Evolutionary conservation across 192 early-diverging fungal genomes (phyloP), one percentile per base, ranked within the genome.

Genomic region (Cetraspora pellucida): DNA sequence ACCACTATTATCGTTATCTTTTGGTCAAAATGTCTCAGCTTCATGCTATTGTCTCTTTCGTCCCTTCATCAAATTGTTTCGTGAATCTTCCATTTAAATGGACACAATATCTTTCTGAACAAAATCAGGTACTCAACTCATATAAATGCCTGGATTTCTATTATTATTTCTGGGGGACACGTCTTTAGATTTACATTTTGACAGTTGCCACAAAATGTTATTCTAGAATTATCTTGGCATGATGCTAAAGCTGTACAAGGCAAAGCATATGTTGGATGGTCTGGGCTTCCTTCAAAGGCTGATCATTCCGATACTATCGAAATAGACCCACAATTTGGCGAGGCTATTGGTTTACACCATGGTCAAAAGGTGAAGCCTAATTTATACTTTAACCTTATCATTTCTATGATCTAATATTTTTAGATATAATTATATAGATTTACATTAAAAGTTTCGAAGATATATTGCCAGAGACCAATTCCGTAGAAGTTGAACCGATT

Each of bases 261-360:
- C 37, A 89, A 83, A 52, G 78, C 84, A 10, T 92, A 87, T 73
- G 87, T 91, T 28, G 90, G 89, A 0, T 93, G 91, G 91, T 87
- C 90, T 14, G 91, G 91, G 5, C 81, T 84, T 8, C 0, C 49
- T 49, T 65, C 61, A 52, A 76, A 52, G 0, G 19, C 25, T 54
- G 6, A 28, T 23, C 14, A 66, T 43, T n/a, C 14, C 16, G 86
- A 89, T 14, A 81, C 85, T 14, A 78, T 95, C 17, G 92, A 93
- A 70, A 88, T 95, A 66, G 93, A 95, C 81, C 84, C 89, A 8
- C 82, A 85, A 72, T 90, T 91, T 72, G 93, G 86, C 61, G 85
- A 78, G 30, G 83, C 83, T 5, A 86, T 92, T 61, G 92, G 92
- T 16, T 79, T 95, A 30, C 30, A 75, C 3, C 87, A 89, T 46